A percentile compares a stretch with the other conserved stretches of the same genome.
Conservation (phyloP, 2,329 filamentous ascomycete species). For the Paradendryphiella salina region DNA sequence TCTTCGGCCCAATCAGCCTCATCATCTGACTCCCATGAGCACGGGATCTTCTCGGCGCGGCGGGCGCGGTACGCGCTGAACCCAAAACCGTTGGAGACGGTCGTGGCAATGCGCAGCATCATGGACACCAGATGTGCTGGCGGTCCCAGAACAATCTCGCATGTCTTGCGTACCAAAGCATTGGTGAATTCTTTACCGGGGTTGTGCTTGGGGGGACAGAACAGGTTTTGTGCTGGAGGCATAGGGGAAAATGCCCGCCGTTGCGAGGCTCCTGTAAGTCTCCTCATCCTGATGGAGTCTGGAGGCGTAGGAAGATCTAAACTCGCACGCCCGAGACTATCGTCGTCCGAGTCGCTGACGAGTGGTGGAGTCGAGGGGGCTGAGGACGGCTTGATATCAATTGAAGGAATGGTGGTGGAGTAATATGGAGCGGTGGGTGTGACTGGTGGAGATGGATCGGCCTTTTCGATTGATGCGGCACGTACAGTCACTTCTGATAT, state of each 20-base stretch:
- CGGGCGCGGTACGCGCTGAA: constrained; percentile 42
- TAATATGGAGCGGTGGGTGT: constrained; percentile 31
- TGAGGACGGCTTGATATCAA: constrained; percentile 33
- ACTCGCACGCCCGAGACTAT: constrained; percentile 46
- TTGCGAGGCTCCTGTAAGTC: constrained; percentile 58
- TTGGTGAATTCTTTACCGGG: constrained; percentile 48
- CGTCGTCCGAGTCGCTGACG: constrained; percentile 50
- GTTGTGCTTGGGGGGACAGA: constrained; percentile 55
- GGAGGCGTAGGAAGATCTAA: constrained; percentile 49
- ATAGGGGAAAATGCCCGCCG: constrained; percentile 67
- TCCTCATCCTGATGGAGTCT: constrained; percentile 43
- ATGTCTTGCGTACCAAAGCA: constrained; percentile 75
- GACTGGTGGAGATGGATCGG: constrained; percentile 20
- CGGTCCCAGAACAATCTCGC: constrained; percentile 76
- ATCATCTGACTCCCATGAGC: constrained; percentile 65
- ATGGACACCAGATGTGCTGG: constrained; percentile 76
- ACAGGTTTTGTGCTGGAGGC: constrained; percentile 68
- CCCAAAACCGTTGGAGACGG: constrained; percentile 61
- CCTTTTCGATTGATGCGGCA: constrained; percentile 22
- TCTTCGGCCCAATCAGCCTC: constrained; percentile 57
- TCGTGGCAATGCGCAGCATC: constrained; percentile 79
- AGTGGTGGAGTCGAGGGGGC: constrained; percentile 53
- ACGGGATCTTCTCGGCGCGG: constrained; percentile 40
- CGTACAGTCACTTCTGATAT: constrained; percentile 45
- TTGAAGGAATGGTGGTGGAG: constrained; percentile 22